These are phyloP conservation scores for Tuber microsphaerosporum DNA, from an alignment of 495 filamentous ascomycete genomes.

Conservation along the genomic window DNA sequence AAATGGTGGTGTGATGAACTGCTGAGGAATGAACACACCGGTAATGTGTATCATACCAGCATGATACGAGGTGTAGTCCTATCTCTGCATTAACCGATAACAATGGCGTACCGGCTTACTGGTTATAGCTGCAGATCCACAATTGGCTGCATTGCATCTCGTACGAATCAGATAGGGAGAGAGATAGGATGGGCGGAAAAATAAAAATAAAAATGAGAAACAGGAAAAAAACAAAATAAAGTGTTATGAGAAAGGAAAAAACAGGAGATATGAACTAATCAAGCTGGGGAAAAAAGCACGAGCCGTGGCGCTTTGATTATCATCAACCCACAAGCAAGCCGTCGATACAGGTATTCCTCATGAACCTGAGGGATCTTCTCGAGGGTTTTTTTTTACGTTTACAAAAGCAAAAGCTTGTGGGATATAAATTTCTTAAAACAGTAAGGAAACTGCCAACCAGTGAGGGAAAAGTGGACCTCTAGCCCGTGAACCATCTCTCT, in stretches of 20 bases:
- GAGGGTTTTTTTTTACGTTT: not conserved
- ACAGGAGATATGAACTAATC: not conserved
- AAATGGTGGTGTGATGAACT: slow-evolving; percentile 16
- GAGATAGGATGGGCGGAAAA: not conserved
- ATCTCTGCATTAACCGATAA: slow-evolving; percentile 8
- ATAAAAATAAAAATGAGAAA: not conserved
- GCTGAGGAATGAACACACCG: slow-evolving; percentile 10
- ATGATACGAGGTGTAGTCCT: too few relatives aligned
- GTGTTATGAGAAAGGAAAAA: not conserved
- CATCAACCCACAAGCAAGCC: not conserved
- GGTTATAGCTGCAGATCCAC: slow-evolving; percentile 23
- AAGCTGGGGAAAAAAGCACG: not conserved
- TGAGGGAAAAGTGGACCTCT: not conserved
- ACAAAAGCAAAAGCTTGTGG: not conserved
- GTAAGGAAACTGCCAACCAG: not conserved
- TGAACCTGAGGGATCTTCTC: not conserved
- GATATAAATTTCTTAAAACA: not conserved
- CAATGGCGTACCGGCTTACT: slow-evolving; percentile 26
- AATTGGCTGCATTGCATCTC: not conserved
- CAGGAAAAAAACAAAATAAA: not conserved
- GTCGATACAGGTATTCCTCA: not conserved
- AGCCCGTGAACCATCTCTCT: not conserved
- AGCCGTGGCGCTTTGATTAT: not conserved
- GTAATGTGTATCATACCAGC: not conserved
- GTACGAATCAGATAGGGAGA: not conserved